Conservation (phyloP, 768 basidiomycete species). For the Boletus sp. region DNA sequence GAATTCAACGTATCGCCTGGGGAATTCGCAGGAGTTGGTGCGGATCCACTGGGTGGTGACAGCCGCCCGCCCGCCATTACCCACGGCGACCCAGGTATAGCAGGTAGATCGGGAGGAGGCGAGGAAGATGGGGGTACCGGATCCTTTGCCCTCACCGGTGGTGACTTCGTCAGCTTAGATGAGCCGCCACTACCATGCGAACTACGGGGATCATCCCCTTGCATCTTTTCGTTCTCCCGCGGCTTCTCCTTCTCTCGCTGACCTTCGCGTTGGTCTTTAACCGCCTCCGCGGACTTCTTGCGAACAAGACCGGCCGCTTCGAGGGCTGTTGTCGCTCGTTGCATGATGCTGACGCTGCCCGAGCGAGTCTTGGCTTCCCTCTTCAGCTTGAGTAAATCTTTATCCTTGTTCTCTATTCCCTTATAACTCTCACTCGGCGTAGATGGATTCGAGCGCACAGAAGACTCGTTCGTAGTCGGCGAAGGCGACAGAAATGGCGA, state of each 20-base stretch:
- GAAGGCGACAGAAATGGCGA: constrained; percentile 61
- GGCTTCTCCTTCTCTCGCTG: constrained; percentile 41
- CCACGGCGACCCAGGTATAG: constrained; percentile 67
- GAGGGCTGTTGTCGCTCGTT: constrained; percentile 87
- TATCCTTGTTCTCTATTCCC: constrained; percentile 47
- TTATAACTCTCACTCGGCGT: constrained; percentile 64
- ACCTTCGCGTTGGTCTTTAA: constrained; percentile 58
- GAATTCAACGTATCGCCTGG: constrained; percentile 51
- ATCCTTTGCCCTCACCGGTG: constrained; percentile 54
- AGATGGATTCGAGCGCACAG: constrained; percentile 57
- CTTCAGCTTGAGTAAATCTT: constrained; percentile 46
- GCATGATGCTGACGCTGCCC: constrained; percentile 94
- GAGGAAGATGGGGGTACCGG: constrained; percentile 45
- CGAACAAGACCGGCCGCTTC: constrained; percentile 81
- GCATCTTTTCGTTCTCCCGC: constrained; percentile 40
- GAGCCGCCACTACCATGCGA: constrained; percentile 64
- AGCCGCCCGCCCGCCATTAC: constrained; percentile 51
- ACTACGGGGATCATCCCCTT: constrained; percentile 54
- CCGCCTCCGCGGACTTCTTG: constrained; percentile 76
- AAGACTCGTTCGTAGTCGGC: constrained; percentile 47
- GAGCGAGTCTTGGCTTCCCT: constrained; percentile 62
- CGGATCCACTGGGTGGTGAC: constrained; percentile 32
- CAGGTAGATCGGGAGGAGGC: constrained; percentile 40
- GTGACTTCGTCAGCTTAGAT: constrained; percentile 63
- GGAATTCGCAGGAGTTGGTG: constrained; percentile 50